These are phyloP conservation scores for Populus ilicifolia DNA, from an alignment of 345 rosid species.

Conservation along the genomic window DNA sequence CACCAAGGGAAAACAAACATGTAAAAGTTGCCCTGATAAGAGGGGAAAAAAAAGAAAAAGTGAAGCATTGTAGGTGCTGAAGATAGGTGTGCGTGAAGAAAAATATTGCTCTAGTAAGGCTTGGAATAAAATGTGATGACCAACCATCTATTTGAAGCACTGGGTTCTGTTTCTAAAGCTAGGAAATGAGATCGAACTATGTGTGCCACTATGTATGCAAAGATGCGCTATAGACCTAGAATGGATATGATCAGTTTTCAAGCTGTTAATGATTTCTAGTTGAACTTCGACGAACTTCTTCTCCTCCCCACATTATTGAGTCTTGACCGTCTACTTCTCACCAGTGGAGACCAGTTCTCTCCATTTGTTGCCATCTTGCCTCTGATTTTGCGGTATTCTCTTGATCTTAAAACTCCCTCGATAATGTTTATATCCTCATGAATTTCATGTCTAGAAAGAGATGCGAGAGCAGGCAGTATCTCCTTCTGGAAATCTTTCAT, in stretches of 20 bases:
- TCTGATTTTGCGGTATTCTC: constrained; percentile 63
- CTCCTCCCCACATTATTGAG: constrained; percentile 24
- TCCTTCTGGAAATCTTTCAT: constrained; percentile 78
- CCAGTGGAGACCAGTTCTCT: constrained; percentile 38
- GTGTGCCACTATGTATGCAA: not conserved
- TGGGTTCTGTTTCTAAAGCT: constrained; percentile 5
- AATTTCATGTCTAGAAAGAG: constrained; percentile 69
- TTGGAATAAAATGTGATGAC: not conserved
- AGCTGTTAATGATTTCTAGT: constrained; percentile 4
- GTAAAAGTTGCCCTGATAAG: not conserved
- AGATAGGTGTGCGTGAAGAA: not conserved
- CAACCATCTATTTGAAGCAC: not conserved
- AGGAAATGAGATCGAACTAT: not conserved
- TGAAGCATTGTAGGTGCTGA: not conserved
- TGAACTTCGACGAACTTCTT: constrained; percentile 11
- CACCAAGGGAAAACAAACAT: not conserved
- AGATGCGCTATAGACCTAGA: not conserved
- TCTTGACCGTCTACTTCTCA: constrained; percentile 39
- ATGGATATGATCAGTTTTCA: constrained; percentile 1
- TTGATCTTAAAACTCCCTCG: constrained; percentile 69
- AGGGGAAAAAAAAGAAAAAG: too few relatives aligned
- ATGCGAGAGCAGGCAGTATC: constrained; percentile 57
- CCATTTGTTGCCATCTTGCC: constrained; percentile 37
- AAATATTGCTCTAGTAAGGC: not conserved
- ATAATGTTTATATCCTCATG: constrained; percentile 65